phyloP scores from a whole-genome alignment of 139 green algal genomes.

The Medakamo hakoo region DNA sequence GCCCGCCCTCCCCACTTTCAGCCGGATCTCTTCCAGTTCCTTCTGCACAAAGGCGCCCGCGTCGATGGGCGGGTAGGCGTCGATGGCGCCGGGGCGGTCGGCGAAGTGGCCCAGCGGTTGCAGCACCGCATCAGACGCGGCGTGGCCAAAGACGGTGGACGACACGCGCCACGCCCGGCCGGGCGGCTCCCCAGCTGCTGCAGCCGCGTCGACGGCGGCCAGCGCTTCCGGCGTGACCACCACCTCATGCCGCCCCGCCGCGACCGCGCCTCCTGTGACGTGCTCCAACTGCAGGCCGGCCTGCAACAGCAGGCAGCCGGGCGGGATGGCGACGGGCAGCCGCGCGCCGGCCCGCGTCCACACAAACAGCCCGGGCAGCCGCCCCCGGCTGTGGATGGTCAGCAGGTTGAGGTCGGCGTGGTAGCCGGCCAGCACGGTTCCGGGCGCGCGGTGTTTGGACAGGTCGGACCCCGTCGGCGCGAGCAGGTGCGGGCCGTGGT shows the following conservation, averaged over 20 bases:
- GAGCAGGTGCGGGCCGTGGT: slow-evolving; percentile 68
- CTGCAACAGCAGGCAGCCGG: slow-evolving; percentile 72
- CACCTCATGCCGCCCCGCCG: slow-evolving; percentile 82
- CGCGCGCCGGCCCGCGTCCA: slow-evolving; percentile 63
- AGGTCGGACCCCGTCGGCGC: slow-evolving; percentile 76
- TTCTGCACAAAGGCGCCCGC: slow-evolving; percentile 46
- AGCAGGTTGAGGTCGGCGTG: slow-evolving; percentile 92
- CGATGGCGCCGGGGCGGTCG: not conserved
- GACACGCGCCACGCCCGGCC: slow-evolving; percentile 61
- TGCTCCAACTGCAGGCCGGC: slow-evolving; percentile 85
- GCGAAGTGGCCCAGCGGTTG: slow-evolving; percentile 47
- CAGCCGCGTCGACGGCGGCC: not conserved
- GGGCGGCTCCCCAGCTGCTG: too few relatives aligned
- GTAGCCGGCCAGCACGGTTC: slow-evolving; percentile 62
- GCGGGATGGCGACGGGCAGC: slow-evolving; percentile 46
- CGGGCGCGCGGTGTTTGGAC: slow-evolving; percentile 21
- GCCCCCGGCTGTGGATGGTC: slow-evolving; percentile 65
- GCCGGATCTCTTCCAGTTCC: slow-evolving; percentile 46
- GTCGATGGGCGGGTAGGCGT: slow-evolving; percentile 31
- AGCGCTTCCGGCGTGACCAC: slow-evolving; percentile 1
- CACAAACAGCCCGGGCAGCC: slow-evolving; percentile 49
- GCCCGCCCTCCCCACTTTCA: too few relatives aligned
- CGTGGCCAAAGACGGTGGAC: slow-evolving; percentile 73
- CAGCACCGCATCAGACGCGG: slow-evolving; percentile 46
- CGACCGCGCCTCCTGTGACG: slow-evolving; percentile 65